Evolutionary conservation across 2,329 filamentous ascomycete genomes (phyloP).

Genomic region (Sporothrix variecibatus): DNA sequence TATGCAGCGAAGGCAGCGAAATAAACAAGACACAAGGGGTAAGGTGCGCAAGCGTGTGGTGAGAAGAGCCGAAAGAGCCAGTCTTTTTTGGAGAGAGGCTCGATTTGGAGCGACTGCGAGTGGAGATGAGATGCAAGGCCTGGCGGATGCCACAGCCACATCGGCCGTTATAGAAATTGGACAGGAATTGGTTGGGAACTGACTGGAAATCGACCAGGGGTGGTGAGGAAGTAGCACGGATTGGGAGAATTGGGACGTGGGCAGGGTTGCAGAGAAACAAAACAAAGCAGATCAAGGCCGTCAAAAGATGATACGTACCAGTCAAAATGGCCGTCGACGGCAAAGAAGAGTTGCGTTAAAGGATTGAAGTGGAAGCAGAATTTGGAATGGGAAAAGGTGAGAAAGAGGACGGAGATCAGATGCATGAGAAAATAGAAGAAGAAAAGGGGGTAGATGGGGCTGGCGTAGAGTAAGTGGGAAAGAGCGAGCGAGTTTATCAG

Average conservation of each 20-base stretch:
- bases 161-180: neutral
- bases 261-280: neutral
- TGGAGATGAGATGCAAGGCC: neutral
- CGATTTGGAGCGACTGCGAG: neutral
- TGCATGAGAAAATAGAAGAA: neutral
- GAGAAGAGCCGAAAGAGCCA: neutral
- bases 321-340: too few species aligned
- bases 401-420: neutral
- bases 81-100: neutral
- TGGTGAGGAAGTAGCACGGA: neutral
- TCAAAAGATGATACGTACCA: neutral
- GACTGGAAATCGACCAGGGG: neutral
- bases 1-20: conserved; percentile 24
- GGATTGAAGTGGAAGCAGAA: neutral
- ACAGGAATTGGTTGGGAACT: neutral
- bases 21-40: conserved; percentile 11
- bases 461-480: neutral
- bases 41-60: neutral
- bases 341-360: neutral
- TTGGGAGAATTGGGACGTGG: neutral
- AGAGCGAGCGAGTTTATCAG: neutral
- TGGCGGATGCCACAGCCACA: conserved; percentile 10
- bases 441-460: neutral
- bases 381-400: neutral
- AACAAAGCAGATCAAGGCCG: neutral